A percentile compares a stretch with the other conserved stretches of the same genome.
phyloP scores from a whole-genome alignment of 164 flowering plant genomes.

The Annona squamosa region DNA sequence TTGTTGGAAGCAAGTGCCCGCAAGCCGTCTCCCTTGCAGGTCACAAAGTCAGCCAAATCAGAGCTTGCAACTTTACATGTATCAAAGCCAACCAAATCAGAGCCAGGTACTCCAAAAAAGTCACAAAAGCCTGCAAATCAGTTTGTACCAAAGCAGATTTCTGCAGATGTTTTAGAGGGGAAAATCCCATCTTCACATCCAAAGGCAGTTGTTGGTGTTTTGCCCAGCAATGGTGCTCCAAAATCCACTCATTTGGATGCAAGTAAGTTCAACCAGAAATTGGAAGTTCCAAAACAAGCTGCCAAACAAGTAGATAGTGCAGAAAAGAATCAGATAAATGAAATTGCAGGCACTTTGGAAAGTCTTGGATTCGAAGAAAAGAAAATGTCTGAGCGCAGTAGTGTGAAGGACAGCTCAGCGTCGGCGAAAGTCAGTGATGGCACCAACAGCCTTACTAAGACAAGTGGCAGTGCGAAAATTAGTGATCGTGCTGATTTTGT shows the following conservation, averaged over 20 bases:
- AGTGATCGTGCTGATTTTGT: conserved; percentile 55
- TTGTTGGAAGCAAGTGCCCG: conserved; percentile 20
- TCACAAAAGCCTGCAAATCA: conserved; percentile 14
- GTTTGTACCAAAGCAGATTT: conserved; percentile 17
- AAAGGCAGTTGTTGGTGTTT: conserved; percentile 20
- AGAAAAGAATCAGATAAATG: conserved; percentile 17
- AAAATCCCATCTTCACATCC: conserved; percentile 12
- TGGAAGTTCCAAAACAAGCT: neutral
- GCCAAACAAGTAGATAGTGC: neutral
- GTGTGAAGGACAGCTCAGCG: conserved; percentile 52
- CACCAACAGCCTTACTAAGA: conserved; percentile 47
- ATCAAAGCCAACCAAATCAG: conserved; percentile 30
- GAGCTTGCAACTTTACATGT: conserved; percentile 26
- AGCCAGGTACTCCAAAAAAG: conserved; percentile 24
- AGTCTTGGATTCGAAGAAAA: conserved; percentile 42
- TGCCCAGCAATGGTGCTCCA: conserved; percentile 14
- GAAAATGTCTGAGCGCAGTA: conserved; percentile 40
- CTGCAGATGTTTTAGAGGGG: conserved; percentile 21
- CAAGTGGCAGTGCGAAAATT: conserved; percentile 62
- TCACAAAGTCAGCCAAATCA: conserved; percentile 27
- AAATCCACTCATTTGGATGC: conserved; percentile 1
- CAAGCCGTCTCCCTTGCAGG: conserved; percentile 28
- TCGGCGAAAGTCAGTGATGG: conserved; percentile 73
- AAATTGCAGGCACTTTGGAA: conserved; percentile 26
- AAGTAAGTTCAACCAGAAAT: neutral